Evolutionary conservation across 495 filamentous ascomycete species (phyloP).

Genomic region (Coniosporium apollinis): DNA sequence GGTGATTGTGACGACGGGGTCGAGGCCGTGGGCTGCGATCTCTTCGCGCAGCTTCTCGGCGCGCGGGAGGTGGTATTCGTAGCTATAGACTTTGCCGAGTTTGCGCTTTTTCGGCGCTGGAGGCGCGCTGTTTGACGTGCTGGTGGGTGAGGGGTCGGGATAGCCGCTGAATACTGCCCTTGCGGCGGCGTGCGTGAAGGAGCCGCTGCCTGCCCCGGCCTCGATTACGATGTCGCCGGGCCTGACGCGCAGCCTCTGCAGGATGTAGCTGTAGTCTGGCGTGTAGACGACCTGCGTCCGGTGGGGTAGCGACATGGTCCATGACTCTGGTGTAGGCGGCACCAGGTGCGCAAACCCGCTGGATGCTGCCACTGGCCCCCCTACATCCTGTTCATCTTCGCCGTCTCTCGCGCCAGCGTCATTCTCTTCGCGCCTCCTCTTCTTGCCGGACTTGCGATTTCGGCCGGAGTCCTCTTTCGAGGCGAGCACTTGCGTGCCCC

Average conservation of each 20-base stretch:
- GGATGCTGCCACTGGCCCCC: slow-evolving; percentile 36
- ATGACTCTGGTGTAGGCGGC: slow-evolving; percentile 80
- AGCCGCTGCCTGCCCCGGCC: slow-evolving; percentile 86
- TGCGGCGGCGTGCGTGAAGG: slow-evolving; percentile 82
- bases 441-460: slow-evolving; percentile 35
- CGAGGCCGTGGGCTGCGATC: slow-evolving; percentile 55
- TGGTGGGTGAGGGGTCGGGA: slow-evolving; percentile 17
- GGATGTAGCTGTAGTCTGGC: slow-evolving; percentile 89
- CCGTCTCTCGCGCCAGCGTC: slow-evolving; percentile 5
- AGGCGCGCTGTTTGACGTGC: slow-evolving; percentile 1
- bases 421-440: slow-evolving; percentile 35
- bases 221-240: slow-evolving; percentile 75
- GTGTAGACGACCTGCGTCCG: slow-evolving; percentile 96
- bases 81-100: slow-evolving; percentile 72
- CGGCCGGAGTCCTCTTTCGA: slow-evolving; percentile 79
- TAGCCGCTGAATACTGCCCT: slow-evolving; percentile 80
- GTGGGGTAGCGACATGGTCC: slow-evolving; percentile 82
- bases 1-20: slow-evolving; percentile 57
- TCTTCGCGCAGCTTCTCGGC: slow-evolving; percentile 57
- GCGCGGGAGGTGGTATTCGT: slow-evolving; percentile 75
- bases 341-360: slow-evolving; percentile 84
- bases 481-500: slow-evolving; percentile 81
- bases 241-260: slow-evolving; percentile 67
- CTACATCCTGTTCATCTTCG: slow-evolving; percentile 10
- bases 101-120: slow-evolving; percentile 17